Evolutionary conservation across 1,139 yeast genomes (phyloP), one percentile per base, ranked within the genome.

Genomic region (Eremothecium gossypii): DNA sequence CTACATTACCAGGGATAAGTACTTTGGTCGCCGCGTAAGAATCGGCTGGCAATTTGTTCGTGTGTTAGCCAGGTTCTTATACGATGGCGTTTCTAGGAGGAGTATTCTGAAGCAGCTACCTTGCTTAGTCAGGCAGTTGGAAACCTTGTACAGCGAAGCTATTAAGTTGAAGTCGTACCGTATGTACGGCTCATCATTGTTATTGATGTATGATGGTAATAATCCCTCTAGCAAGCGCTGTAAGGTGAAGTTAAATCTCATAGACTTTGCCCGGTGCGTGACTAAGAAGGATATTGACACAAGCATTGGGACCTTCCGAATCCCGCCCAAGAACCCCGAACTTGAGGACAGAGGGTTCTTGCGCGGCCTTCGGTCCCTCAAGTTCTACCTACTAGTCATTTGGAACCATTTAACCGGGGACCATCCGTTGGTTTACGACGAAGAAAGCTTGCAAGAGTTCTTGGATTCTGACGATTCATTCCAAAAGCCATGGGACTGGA

Each of bases 241-340:
- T 31, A 45, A 49, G 28, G 61, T 78, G 60, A 60, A 73, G 46
- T 77, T 91, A 14, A 76, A 87, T 48, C 74, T 93, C 46, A 91
- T 93, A 50, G 99, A 93, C 65, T 93, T 93, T 70, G 97, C 97
- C 1, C 95, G 91, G 57, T 83, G 95, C 55, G 82, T 86, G 20
- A 83, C 89, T n/a, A 77, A 79, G 5, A 83, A 76, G 32, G 78
- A 76, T 49, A 52, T 71, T 3, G 58, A 63, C 3, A 55, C 56
- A 34, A 66, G 66, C 7, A 37, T 51, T 27, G 44, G 44, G 29
- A 53, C 58, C 11, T 64, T 66, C 20, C 69, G 70, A 1, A 76
- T 74, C 32, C 95, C 96, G 1, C 96, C 96, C 1, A 67, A 63
- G 39, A 79, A 79, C 54, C 77, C 77, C 1, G 64, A 69, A 10